phyloP scores from a whole-genome alignment of 176 grass and related monocot genomes.

The Elymus sibiricus region DNA sequence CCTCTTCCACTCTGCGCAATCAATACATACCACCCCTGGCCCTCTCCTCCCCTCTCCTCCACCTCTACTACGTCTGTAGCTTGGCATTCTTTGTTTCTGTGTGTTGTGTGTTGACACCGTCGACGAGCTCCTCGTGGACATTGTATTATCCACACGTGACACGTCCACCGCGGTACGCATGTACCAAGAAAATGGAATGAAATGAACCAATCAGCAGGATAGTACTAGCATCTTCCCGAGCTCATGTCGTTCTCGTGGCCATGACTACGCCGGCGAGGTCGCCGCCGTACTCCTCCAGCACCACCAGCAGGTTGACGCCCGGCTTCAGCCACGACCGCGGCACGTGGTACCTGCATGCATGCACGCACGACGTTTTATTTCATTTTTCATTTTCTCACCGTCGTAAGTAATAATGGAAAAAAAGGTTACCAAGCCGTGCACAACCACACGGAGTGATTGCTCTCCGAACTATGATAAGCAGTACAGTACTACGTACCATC shows the following conservation, averaged over 20 bases:
- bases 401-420: background rate
- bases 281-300: slow-evolving; percentile 74
- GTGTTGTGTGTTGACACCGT: slow-evolving; percentile 26
- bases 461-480: too few relatives aligned
- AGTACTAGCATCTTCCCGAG: background rate
- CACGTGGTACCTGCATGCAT: slow-evolving; percentile 63
- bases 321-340: slow-evolving; percentile 80
- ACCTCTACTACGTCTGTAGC: background rate
- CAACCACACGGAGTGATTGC: background rate
- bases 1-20: background rate
- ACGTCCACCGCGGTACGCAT: too few relatives aligned
- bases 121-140: background rate
- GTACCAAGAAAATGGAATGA: background rate
- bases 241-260: slow-evolving; percentile 50
- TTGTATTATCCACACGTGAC: background rate
- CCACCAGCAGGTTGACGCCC: slow-evolving; percentile 56
- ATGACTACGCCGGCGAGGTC: slow-evolving; percentile 45
- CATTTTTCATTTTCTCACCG: background rate
- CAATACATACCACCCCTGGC: slow-evolving; percentile 7
- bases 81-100: background rate
- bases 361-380: background rate
- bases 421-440: background rate
- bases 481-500: slow-evolving; percentile 48
- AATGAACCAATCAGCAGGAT: background rate
- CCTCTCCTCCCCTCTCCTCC: background rate